Conservation (phyloP, 257 asterid species). For the Forsythia viridissima region DNA sequence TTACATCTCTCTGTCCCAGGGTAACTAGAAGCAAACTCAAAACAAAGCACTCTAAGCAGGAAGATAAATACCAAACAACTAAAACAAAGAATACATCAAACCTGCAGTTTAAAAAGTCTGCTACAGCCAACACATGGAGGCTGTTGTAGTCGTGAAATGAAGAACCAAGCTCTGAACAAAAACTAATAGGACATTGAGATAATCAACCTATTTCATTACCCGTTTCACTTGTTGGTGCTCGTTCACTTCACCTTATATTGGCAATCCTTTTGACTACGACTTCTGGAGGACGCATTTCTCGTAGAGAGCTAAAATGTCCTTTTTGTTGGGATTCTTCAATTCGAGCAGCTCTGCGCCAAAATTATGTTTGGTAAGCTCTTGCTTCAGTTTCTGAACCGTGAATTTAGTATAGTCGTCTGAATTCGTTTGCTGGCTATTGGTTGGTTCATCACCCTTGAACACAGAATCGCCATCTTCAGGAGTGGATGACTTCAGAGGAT, state of each 20-base stretch:
- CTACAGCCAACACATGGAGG: too few species aligned
- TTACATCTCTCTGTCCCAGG: slow-evolving; percentile 14
- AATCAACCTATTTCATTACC: not conserved
- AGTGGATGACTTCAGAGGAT: slow-evolving; percentile 53
- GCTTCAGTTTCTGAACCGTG: slow-evolving; percentile 65
- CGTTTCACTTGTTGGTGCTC: not conserved
- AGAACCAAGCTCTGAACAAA: not conserved
- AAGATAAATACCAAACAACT: not conserved
- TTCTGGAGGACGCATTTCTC: slow-evolving; percentile 60
- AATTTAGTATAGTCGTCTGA: slow-evolving; percentile 62
- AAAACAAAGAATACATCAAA: too few species aligned
- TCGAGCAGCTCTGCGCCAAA: slow-evolving; percentile 71
- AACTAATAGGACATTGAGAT: not conserved
- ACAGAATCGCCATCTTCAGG: slow-evolving; percentile 95
- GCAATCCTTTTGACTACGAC: slow-evolving; percentile 21
- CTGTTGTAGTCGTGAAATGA: not conserved
- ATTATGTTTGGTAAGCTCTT: slow-evolving; percentile 66
- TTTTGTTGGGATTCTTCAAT: slow-evolving; percentile 63
- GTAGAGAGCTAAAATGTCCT: slow-evolving; percentile 71
- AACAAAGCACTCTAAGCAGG: not conserved
- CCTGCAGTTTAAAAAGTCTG: too few species aligned
- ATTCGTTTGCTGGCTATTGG: slow-evolving; percentile 57
- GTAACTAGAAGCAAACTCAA: slow-evolving; percentile 10
- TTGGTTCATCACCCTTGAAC: slow-evolving; percentile 60
- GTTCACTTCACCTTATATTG: not conserved